These are phyloP conservation scores for Malassezia sympodialis DNA, from an alignment of 1,284 basidiomycete genomes.

Conservation along the genomic window DNA sequence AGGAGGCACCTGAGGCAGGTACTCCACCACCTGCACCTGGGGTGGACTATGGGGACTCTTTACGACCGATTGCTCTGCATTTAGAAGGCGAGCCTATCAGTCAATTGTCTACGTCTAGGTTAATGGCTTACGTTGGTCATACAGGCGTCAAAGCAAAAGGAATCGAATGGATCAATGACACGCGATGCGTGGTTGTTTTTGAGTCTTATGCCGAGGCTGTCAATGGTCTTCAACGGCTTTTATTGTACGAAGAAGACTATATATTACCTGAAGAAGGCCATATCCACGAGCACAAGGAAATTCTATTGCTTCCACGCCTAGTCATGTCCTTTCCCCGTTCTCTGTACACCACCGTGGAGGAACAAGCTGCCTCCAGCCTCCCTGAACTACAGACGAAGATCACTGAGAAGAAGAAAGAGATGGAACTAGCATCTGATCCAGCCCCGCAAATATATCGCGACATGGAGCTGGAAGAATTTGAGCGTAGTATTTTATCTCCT, in stretches of 20 bases:
- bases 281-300: conserved; percentile 9
- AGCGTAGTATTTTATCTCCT: conserved; percentile 5
- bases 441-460: conserved; percentile 44
- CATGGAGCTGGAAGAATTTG: conserved; percentile 35
- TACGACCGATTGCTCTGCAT: conserved; percentile 34
- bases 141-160: conserved; percentile 39
- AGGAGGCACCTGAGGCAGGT: conserved; percentile 5
- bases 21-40: conserved; percentile 19
- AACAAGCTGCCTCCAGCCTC: conserved; percentile 20
- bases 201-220: conserved; percentile 8
- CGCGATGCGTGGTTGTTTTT: conserved; percentile 41
- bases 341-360: conserved; percentile 35
- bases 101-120: conserved; percentile 43
- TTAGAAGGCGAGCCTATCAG: conserved; percentile 41
- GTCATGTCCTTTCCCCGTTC: conserved; percentile 27
- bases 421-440: conserved; percentile 19
- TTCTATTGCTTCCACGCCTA: conserved; percentile 24
- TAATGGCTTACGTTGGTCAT: conserved; percentile 41
- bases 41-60: conserved; percentile 25
- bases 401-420: neutral
- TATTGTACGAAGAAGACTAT: neutral
- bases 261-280: neutral
- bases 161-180: conserved; percentile 45
- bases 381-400: conserved; percentile 7
- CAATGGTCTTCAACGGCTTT: conserved; percentile 1